Conservation (phyloP, 495 filamentous ascomycete genomes). For the Xylaria palmicola region DNA sequence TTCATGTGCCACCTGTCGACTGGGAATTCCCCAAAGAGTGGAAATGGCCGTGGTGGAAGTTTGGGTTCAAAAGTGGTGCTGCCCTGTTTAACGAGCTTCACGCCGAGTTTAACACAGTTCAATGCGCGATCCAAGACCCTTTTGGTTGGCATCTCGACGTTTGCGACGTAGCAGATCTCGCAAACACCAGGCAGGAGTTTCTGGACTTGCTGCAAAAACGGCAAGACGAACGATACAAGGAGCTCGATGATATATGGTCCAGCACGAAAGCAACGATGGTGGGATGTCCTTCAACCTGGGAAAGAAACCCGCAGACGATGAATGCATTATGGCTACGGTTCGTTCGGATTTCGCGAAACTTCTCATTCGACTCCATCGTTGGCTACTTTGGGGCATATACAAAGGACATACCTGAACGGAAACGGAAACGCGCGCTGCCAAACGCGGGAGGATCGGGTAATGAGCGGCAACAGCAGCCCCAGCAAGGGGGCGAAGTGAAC, state of each 20-base stretch:
- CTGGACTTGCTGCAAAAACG: neutral
- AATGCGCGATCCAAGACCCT: neutral
- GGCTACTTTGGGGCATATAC: neutral
- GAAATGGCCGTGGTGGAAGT: neutral
- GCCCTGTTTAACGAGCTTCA: neutral
- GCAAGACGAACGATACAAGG: neutral
- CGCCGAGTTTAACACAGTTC: neutral
- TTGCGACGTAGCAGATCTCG: neutral
- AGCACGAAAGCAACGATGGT: neutral
- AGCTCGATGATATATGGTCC: neutral
- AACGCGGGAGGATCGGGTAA: no score
- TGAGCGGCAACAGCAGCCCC: neutral
- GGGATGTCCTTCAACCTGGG: neutral
- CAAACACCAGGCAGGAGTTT: neutral
- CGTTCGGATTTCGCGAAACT: neutral
- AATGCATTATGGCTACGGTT: neutral
- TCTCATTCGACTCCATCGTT: neutral
- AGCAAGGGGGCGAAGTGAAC: neutral
- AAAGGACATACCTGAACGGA: neutral
- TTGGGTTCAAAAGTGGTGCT: neutral
- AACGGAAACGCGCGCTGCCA: neutral
- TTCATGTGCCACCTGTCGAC: neutral
- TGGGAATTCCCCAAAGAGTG: neutral
- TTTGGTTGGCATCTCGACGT: constrained; percentile 5
- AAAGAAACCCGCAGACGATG: neutral